Evolutionary conservation across 768 basidiomycete species (phyloP), one percentile per base, ranked within the genome.

Genomic region (Trametopsis cervina): DNA sequence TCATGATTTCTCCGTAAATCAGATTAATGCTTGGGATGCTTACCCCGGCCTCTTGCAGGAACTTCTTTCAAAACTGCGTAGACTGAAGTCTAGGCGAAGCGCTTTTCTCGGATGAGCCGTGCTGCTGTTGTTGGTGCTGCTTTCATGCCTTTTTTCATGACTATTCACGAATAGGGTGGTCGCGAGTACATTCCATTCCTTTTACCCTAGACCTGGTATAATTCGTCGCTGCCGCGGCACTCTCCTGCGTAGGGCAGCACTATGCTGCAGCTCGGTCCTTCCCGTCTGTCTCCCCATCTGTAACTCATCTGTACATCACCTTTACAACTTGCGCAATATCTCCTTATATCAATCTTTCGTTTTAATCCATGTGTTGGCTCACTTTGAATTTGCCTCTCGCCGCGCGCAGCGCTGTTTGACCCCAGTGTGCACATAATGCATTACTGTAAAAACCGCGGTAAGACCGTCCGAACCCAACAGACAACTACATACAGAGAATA

Each of bases 81-180:
- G 68, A 26, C 66, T 84, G 49, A 78, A 72, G 57, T 68, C 69
- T 54, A 80, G 75, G 66, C 77, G 78, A 22, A 60, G 57, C 42
- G 62, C 56, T 36, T 45, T 61, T 36, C 51, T 58, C 36, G 60
- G 53, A 23, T 50, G 23, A 42, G 40, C 25, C 15, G 11, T 42
- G 25, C 51, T 21, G 22, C 7, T 33, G n/a, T n/a, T n/a, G n/a
- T n/a, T n/a, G n/a, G n/a, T n/a, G n/a, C n/a, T 7, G 15, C 29
- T 33, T 33, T 33, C 29, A 33, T 33, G 29, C 7, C 29, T 33
- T 33, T 33, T 33, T 33, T 33, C 29, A 7, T 33, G 7, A 7
- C 29, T 33, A 7, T 33, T 33, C 29, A 7, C 29, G 29, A 7
- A 33, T 15, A 33, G 29, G 29, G 29, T 7, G 29, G 7, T 33